Base-by-base conservation (phyloP, 129 eudicot genomes). In the Pseudognaphalium luteoalbum region DNA sequence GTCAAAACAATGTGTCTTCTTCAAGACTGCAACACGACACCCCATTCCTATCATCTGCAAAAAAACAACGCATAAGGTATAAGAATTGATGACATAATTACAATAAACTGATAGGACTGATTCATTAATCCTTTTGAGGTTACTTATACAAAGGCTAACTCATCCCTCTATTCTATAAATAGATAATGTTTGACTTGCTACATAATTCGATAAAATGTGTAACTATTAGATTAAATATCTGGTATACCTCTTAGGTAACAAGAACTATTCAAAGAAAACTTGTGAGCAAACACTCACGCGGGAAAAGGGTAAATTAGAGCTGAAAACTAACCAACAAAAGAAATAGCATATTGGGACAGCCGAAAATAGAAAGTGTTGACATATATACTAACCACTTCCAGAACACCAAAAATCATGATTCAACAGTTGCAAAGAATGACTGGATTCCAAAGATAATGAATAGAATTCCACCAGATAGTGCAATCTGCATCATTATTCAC, bases 361-460 rank as follows among this genome's bases (percentile, higher is more conserved):
- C 15, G 25, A 22, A 41, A 62, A 16, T 41, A 42, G 66, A 3
- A 56, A 60, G 62, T 20, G 32, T 28, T 42, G 7, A 14, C 29
- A 61, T 41, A 52, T 61, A 39, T 16, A 64, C 83, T 58, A 69
- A 62, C 75, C 76, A 68, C 67, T 47, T 30, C 32, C 22, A 44
- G 68, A 67, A 50, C 74, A 76, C 52, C 71, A 28, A 28, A 22
- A 65, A 72, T 90, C 78, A 82, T 21, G 84, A 86, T 44, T 90
- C 90, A 14, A 90, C 82, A 1, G 93, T 83, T 32, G 96, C 83
- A 73, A 93, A 82, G 86, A 85, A 87, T n/a, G 95, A 93, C 60
- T 93, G 97, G 73, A 93, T 88, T 68, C 98, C 98, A 34, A 93
- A 93, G 68, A 90, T 87, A 41, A 93, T 93, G 86, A 93, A 93